Conservation (phyloP, 1,139 yeast species). For the Pichia sp. region DNA sequence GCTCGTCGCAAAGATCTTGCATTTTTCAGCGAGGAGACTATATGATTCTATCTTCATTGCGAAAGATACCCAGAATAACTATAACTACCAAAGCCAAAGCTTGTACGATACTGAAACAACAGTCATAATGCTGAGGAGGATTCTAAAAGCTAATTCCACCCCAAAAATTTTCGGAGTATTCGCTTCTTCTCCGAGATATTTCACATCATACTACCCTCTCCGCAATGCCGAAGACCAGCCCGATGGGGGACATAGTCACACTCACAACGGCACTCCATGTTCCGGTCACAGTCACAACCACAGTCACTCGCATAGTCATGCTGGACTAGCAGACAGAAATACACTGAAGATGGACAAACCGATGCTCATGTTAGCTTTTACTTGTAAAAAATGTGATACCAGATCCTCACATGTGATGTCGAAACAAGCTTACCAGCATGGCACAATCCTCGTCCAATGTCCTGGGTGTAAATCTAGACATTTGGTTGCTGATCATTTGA, state of each 20-base stretch:
- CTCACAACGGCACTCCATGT: conserved; percentile 11
- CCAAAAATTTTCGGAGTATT: background rate
- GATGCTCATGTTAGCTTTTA: conserved; percentile 80
- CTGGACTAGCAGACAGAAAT: background rate
- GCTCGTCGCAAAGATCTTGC: background rate
- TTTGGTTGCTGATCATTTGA: conserved; percentile 87
- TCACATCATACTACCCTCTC: background rate
- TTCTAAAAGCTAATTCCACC: background rate
- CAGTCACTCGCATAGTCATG: conserved; percentile 9
- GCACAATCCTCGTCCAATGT: conserved; percentile 86
- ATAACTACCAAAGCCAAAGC: too few species aligned
- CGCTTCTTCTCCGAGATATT: background rate
- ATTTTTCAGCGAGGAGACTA: too few species aligned
- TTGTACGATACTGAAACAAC: too few species aligned
- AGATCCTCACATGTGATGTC: conserved; percentile 85
- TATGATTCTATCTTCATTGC: too few species aligned
- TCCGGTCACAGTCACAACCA: conserved; percentile 8
- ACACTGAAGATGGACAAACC: conserved; percentile 55
- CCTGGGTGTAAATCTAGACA: conserved; percentile 89
- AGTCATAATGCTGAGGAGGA: background rate
- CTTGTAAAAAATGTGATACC: conserved; percentile 82
- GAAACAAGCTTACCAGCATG: conserved; percentile 83
- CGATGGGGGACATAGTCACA: conserved; percentile 6
- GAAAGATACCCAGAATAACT: too few species aligned
- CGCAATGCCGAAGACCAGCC: background rate